phyloP scores from a whole-genome alignment of 2,329 filamentous ascomycete species.

The Zopfia rhizophila region DNA sequence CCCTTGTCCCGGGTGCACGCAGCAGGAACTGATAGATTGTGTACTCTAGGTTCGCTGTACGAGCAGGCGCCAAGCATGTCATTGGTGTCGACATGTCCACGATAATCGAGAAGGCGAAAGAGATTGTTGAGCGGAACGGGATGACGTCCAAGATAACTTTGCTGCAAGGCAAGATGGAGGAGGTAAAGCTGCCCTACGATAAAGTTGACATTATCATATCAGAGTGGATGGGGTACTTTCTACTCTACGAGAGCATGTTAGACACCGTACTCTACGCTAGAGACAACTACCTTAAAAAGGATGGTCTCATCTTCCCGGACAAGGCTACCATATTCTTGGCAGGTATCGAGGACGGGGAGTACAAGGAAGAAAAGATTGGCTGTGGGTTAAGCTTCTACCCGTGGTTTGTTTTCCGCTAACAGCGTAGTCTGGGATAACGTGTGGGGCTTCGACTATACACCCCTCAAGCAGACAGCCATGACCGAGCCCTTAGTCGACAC shows the following conservation, averaged over 20 bases:
- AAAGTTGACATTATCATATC: slow-evolving; percentile 99
- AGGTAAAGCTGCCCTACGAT: slow-evolving; percentile 90
- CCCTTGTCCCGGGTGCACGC: slow-evolving; percentile 16
- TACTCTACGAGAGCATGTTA: slow-evolving; percentile 98
- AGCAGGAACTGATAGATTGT: slow-evolving; percentile 27
- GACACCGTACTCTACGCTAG: slow-evolving; percentile 97
- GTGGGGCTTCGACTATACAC: slow-evolving; percentile 96
- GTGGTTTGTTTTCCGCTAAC: neutral
- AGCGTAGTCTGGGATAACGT: slow-evolving; percentile 95
- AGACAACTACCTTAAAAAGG: slow-evolving; percentile 87
- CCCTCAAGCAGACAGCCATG: slow-evolving; percentile 91
- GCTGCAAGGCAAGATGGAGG: slow-evolving; percentile 99
- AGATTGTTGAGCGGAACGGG: slow-evolving; percentile 93
- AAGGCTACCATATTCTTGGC: slow-evolving; percentile 98
- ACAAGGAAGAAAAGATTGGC: slow-evolving; percentile 99
- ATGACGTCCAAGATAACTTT: slow-evolving; percentile 96
- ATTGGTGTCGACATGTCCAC: slow-evolving; percentile 99
- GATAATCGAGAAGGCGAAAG: slow-evolving; percentile 97
- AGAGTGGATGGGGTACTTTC: slow-evolving; percentile 99
- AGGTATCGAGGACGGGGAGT: slow-evolving; percentile 97
- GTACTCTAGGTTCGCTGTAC: slow-evolving; percentile 86
- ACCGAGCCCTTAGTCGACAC: slow-evolving; percentile 97
- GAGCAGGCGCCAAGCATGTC: slow-evolving; percentile 96
- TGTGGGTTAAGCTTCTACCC: slow-evolving; percentile 70
- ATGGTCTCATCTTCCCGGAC: slow-evolving; percentile 96